phyloP scores from a whole-genome alignment of 2,329 filamentous ascomycete species.

The Fusarium vanettenii region DNA sequence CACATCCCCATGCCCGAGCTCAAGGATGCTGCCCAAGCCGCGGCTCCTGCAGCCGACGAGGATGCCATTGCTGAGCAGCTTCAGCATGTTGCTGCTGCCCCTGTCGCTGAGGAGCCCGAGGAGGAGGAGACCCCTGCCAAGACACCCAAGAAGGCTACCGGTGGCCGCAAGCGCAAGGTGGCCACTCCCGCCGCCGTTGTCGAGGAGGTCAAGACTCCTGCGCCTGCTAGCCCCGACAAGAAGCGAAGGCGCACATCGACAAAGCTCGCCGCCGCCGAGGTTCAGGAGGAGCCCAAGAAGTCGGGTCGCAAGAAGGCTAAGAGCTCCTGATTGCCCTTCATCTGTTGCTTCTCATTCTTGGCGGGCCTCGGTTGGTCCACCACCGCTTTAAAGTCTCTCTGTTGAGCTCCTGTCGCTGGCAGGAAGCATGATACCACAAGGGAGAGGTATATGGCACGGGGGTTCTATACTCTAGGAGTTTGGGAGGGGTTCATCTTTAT shows the following conservation, averaged over 20 bases:
- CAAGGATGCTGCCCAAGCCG: constrained; percentile 53
- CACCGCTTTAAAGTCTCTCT: constrained; percentile 21
- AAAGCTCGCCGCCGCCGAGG: constrained; percentile 63
- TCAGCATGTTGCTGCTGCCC: constrained; percentile 54
- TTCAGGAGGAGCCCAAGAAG: constrained; percentile 69
- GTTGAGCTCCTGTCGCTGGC: constrained; percentile 30
- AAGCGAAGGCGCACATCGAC: constrained; percentile 69
- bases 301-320: constrained; percentile 69
- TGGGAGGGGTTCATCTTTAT: constrained; percentile 13
- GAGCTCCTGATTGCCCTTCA: constrained; percentile 47
- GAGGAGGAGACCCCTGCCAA: constrained; percentile 61
- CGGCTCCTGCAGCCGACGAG: constrained; percentile 57
- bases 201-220: constrained; percentile 54
- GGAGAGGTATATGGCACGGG: constrained; percentile 33
- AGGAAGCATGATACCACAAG: constrained; percentile 42
- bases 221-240: constrained; percentile 68
- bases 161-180: constrained; percentile 68
- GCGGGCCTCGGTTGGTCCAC: constrained; percentile 16
- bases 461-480: constrained; percentile 39
- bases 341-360: constrained; percentile 33
- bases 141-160: constrained; percentile 67
- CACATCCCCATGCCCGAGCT: constrained; percentile 64
- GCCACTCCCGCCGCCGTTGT: constrained; percentile 57
- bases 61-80: constrained; percentile 71
- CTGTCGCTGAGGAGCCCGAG: constrained; percentile 53